Base-by-base conservation (phyloP, 2,329 filamentous ascomycete species). In the Reticulascus tulasneorum region DNA sequence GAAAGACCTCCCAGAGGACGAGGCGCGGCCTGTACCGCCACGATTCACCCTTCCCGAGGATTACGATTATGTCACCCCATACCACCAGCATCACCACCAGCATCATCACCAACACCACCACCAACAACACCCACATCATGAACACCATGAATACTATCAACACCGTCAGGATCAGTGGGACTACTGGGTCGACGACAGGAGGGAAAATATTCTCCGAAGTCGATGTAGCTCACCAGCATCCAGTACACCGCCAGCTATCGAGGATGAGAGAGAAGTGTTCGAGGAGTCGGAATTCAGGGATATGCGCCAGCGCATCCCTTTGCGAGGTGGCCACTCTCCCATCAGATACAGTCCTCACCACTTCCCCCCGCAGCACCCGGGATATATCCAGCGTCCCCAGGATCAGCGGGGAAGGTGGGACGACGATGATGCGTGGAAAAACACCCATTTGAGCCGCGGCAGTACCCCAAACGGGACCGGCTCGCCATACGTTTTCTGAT, bases 401-500 rank as follows among this genome's bases (percentile, higher is more conserved):
- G 21, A 19, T 21, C 28, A 13, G 38, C 38, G 24, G 29, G 22
- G 31, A 26, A 36, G 35, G 44, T 32, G 34, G 37, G 39, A 26
- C 27, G 20, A 8, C 18, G 23, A 23, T 16, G 35, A 33, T 21
- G 31, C 26, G 23, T 23, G 32, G 23, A 25, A 25, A 8, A 25
- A 17, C 18, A 23, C 18, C 19, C 37, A 20, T 17, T 29, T 15
- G 29, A 39, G 18, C 20, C 35, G 33, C 30, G 32, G 24, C 38
- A 37, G 17, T 24, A 25, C 26, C 31, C 38, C 45, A 10, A 45
- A 49, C 39, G 41, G 49, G 25, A 47, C 44, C 21, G 46, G 49
- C 46, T 47, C 47, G 31, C 45, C 55, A 51, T 58, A 59, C 52
- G 55, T 58, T 52, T 52, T 54, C 18, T 43, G 37, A 46, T 26